Base-by-base conservation (phyloP, 768 basidiomycete species). In the Trametes cubensis region DNA sequence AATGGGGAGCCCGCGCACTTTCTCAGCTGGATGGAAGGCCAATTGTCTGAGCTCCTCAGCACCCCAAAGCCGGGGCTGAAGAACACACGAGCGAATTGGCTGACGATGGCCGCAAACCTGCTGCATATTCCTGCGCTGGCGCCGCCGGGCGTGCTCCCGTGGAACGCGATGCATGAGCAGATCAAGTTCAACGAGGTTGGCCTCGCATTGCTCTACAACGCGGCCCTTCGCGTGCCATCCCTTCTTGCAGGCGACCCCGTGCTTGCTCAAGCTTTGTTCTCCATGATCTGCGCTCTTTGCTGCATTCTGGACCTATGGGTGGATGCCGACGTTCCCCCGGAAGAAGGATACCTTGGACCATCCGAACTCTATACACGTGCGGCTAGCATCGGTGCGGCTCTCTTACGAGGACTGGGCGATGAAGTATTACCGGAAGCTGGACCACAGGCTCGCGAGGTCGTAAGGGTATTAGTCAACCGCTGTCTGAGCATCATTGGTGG, bases 281-380 rank as follows among this genome's bases (percentile, higher is more conserved):
- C 76, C 25, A 77, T 81, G 41, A 69, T 90, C 46, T 68, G 88
- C 13, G 79, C 80, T 41, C 77, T 90, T 30, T 84, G 82, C 67
- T 70, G 78, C 55, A 78, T 79, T 1, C 75, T 89, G 39, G 87
- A 88, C 62, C 71, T 80, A 34, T 91, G 89, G 85, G 70, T 79
- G 38, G 82, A 83, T 53, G 76, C 75, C n/a, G 75, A 77, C 45
- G 74, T 76, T 21, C 64, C 72, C n/a, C 67, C 63, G 23, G 72
- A 79, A 50, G 77, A 76, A 21, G 79, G 70, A 17, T 70, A 80
- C 46, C 73, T 77, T 26, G 76, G 78, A 14, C 88, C 90, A 0
- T 70, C 69, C 4, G 72, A 75, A 3, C 71, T 92, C 65, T 83
- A 80, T 68, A 74, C 78, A 38, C 81, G 77, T 61, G 78, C 82